A percentile compares a stretch with the other conserved stretches of the same genome.
phyloP scores from a whole-genome alignment of 345 rosid genomes.

The Trapa bicornis region DNA sequence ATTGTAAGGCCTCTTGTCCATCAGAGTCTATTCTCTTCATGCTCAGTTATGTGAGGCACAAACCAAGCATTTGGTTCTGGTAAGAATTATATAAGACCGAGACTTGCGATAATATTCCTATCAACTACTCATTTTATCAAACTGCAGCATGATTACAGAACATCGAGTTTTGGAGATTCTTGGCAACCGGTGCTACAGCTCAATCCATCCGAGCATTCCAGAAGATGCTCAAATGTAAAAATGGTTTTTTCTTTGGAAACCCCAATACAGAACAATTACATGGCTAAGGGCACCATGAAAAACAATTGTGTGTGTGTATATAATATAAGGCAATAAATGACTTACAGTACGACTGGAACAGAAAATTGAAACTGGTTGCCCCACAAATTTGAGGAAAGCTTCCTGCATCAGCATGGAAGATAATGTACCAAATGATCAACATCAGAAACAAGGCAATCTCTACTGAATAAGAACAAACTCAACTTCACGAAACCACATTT shows the following conservation, averaged over 20 bases:
- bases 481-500: not conserved
- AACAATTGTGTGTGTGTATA: slow-evolving; percentile 1
- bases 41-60: not conserved
- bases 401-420: slow-evolving; percentile 31
- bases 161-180: not conserved
- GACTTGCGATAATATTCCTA: not conserved
- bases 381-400: slow-evolving; percentile 73
- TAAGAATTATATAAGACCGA: not conserved
- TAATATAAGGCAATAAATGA: slow-evolving; percentile 4
- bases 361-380: slow-evolving; percentile 65
- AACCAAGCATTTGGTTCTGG: not conserved
- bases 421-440: not conserved
- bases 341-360: slow-evolving; percentile 87
- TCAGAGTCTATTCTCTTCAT: too few relatives aligned
- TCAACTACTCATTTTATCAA: not conserved
- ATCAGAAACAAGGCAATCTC: not conserved
- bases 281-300: not conserved
- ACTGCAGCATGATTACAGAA: not conserved
- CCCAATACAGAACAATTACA: not conserved
- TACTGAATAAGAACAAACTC: not conserved
- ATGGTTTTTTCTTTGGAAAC: not conserved
- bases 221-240: not conserved
- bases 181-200: not conserved
- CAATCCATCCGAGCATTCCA: not conserved
- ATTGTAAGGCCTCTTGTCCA: too few relatives aligned